phyloP scores from a whole-genome alignment of 305 asterid species.

The Solanum chacoense region DNA sequence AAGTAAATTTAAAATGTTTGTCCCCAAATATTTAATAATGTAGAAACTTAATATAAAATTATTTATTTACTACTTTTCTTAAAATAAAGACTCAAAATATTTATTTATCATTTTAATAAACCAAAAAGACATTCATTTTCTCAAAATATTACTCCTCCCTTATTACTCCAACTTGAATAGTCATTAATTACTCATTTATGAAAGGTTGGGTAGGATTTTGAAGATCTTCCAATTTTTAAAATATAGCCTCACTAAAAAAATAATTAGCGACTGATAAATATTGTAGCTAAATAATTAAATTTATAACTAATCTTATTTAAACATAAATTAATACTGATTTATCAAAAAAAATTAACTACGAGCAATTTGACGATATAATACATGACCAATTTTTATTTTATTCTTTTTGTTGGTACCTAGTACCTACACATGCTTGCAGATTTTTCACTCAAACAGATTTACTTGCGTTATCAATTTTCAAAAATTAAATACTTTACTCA shows the following conservation, averaged over 20 bases:
- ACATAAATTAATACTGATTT: not conserved
- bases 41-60: not conserved
- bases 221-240: not conserved
- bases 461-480: not conserved
- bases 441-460: not conserved
- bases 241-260: not conserved
- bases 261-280: not conserved
- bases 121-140: not conserved
- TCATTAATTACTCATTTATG: not conserved
- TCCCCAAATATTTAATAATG: not conserved
- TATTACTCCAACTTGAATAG: not conserved
- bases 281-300: not conserved
- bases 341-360: no score
- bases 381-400: no score
- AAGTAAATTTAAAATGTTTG: not conserved
- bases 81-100: not conserved
- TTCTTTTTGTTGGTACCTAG: not conserved
- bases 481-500: not conserved
- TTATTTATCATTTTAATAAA: not conserved
- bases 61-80: not conserved
- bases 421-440: not conserved
- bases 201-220: not conserved
- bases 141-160: not conserved
- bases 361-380: no score
- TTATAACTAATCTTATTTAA: not conserved